A percentile compares a stretch with the other conserved stretches of the same genome.
Evolutionary conservation across 176 grass and related monocot genomes (phyloP).

Genomic region (Sorghum bicolor): DNA sequence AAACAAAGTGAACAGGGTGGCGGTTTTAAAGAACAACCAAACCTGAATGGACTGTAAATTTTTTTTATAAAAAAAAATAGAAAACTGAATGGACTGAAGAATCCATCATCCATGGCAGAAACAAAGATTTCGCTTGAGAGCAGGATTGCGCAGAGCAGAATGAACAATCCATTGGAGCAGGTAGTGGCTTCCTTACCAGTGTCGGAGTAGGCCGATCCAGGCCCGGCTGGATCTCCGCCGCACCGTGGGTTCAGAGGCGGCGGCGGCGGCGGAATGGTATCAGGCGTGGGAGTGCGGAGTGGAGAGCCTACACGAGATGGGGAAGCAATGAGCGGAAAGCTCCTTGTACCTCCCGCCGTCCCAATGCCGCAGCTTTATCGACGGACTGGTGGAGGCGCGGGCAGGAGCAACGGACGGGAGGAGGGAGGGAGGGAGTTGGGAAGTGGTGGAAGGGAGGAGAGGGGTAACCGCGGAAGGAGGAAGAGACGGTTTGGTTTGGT

Average conservation of each 20-base stretch:
- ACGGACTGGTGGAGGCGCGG: neutral
- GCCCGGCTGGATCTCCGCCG: neutral
- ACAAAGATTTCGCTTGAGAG: neutral
- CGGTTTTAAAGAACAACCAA: neutral
- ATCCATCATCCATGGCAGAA: neutral
- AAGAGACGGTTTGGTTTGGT: conserved; percentile 29
- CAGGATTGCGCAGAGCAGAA: neutral
- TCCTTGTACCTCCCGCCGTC: neutral
- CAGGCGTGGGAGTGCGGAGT: neutral
- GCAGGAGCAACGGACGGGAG: neutral
- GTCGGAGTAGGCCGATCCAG: neutral
- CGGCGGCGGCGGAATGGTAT: neutral
- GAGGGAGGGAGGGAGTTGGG: too few relatives aligned
- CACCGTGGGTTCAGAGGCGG: neutral
- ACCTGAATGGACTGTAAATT: neutral
- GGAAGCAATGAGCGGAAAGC: neutral
- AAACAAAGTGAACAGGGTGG: neutral
- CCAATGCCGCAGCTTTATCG: conserved; percentile 1
- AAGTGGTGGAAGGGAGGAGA: neutral
- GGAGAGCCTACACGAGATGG: neutral
- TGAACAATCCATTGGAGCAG: neutral
- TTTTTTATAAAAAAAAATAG: neutral
- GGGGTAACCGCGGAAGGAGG: neutral
- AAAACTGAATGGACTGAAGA: neutral
- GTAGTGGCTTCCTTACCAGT: neutral